A percentile compares a stretch with the other conserved stretches of the same genome.
Conservation (phyloP, 441 rosid species). For the Croton setiger region DNA sequence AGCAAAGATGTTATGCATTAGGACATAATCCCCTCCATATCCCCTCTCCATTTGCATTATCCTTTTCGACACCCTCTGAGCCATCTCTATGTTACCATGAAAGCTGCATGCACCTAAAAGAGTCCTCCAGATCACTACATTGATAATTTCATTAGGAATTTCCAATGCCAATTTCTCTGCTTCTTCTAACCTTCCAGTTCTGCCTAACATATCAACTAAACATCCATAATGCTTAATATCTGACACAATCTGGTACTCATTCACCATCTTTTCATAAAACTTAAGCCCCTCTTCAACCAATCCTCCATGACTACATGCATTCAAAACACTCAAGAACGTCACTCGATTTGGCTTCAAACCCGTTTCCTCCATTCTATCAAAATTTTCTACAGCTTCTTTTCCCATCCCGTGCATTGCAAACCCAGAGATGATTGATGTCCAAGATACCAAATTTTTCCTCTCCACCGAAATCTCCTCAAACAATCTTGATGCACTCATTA, state of each 20-base stretch:
- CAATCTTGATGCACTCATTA: constrained; percentile 45
- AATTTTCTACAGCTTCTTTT: constrained; percentile 54
- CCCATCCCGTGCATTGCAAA: constrained; percentile 85
- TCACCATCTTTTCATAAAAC: constrained; percentile 61
- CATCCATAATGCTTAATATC: constrained; percentile 77
- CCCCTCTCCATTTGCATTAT: constrained; percentile 64
- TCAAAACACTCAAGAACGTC: constrained; percentile 69
- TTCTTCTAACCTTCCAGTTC: constrained; percentile 77
- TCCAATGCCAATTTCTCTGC: constrained; percentile 66
- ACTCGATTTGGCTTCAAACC: constrained; percentile 64
- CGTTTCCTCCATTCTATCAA: constrained; percentile 52
- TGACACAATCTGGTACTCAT: constrained; percentile 41
- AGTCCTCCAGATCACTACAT: constrained; percentile 71
- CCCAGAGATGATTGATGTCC: constrained; percentile 78
- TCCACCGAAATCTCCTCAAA: constrained; percentile 44
- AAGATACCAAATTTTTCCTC: constrained; percentile 64
- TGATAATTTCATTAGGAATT: constrained; percentile 47
- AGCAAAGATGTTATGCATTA: constrained; percentile 61
- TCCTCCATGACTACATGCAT: constrained; percentile 90
- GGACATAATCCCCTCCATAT: constrained; percentile 82
- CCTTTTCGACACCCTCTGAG: constrained; percentile 60
- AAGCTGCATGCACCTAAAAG: constrained; percentile 81
- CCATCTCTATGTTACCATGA: constrained; percentile 69
- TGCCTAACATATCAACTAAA: constrained; percentile 76
- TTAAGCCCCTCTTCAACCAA: constrained; percentile 71